A percentile compares a stretch with the other conserved stretches of the same genome.
Evolutionary conservation across 1,284 basidiomycete species (phyloP).

Genomic region (Sporisorium exsertum): DNA sequence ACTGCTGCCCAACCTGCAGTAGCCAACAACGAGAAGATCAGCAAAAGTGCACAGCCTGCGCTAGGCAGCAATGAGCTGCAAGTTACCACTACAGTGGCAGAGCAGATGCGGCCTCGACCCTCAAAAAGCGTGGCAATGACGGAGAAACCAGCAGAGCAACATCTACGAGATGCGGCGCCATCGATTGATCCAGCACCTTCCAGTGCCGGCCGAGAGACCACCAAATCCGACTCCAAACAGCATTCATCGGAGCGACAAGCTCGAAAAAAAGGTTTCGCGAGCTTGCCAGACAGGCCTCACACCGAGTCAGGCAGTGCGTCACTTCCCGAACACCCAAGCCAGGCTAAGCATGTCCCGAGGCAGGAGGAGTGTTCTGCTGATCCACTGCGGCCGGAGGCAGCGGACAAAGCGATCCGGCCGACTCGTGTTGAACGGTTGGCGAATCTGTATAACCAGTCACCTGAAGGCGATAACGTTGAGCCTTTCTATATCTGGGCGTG

Average conservation of each 20-base stretch:
- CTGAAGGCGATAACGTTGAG: neutral
- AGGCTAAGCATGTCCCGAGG: neutral
- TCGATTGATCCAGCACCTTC: neutral
- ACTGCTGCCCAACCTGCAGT: neutral
- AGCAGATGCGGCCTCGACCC: neutral
- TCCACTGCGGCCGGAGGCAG: neutral
- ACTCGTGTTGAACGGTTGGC: neutral
- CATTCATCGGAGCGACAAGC: neutral
- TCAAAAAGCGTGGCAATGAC: neutral
- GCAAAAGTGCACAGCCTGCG: neutral
- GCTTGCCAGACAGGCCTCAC: neutral
- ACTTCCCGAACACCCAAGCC: neutral
- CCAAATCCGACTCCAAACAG: neutral
- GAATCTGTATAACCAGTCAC: fast-evolving
- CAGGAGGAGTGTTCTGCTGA: neutral
- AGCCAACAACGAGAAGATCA: neutral
- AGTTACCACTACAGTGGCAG: neutral
- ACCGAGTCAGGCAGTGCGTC: neutral
- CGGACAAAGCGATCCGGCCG: neutral
- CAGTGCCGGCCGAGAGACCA: neutral
- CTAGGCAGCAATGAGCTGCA: neutral
- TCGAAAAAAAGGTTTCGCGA: neutral
- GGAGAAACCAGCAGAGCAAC: neutral
- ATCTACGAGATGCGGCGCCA: neutral
- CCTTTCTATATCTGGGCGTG: conserved; percentile 5